A percentile compares a stretch with the other conserved stretches of the same genome.
phyloP scores from a whole-genome alignment of 2,329 filamentous ascomycete genomes.

The Aureobasidium sp. region DNA sequence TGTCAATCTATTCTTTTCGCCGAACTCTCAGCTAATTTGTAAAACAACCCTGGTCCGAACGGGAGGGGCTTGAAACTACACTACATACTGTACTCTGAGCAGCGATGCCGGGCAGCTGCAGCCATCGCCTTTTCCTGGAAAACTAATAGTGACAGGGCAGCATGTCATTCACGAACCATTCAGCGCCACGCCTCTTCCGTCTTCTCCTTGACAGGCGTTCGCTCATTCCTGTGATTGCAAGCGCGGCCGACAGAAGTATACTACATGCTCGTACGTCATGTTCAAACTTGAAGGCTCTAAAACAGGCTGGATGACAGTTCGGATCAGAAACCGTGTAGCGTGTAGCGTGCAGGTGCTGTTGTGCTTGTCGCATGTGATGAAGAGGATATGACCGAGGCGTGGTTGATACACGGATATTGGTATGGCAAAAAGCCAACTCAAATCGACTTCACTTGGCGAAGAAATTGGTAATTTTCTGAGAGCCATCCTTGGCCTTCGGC shows the following conservation, averaged over 20 bases:
- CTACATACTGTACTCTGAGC: background rate
- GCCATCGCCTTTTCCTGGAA: background rate
- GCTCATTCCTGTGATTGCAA: background rate
- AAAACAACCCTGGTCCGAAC: background rate
- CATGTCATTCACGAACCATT: slow-evolving; percentile 2
- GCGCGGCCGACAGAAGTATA: background rate
- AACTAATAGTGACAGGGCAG: background rate
- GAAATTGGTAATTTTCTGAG: slow-evolving; percentile 52
- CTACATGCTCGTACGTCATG: slow-evolving; percentile 1
- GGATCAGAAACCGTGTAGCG: too few species aligned
- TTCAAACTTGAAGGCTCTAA: background rate
- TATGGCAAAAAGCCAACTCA: background rate
- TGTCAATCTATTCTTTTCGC: slow-evolving; percentile 9
- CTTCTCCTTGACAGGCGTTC: background rate
- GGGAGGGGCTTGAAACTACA: background rate
- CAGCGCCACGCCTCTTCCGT: background rate
- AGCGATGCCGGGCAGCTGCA: background rate
- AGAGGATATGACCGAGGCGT: background rate
- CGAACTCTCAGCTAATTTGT: background rate
- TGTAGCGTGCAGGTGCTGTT: too few species aligned
- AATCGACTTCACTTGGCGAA: slow-evolving; percentile 40
- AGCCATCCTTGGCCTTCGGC: slow-evolving; percentile 41
- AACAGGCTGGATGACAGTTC: background rate
- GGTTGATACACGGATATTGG: background rate
- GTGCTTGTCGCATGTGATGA: too few species aligned